Evolutionary conservation across 805 yeast genomes (phyloP).

Genomic region (Ogataea minuta): DNA sequence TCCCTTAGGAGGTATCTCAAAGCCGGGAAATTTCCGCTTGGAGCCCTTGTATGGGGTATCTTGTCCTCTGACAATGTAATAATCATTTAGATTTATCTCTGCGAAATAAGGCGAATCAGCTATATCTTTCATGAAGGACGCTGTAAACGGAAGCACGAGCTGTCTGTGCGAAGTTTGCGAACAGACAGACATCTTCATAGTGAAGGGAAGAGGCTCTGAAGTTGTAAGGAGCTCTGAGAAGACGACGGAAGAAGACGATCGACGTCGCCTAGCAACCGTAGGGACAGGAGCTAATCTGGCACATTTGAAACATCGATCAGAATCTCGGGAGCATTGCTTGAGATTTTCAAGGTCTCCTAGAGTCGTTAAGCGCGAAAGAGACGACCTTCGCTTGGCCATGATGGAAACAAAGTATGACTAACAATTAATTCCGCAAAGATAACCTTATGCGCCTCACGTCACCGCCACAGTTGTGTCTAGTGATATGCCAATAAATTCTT

Average conservation of each 20-base stretch:
- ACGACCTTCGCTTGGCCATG: constrained; percentile 22
- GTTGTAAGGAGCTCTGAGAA: constrained; percentile 22
- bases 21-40: constrained; percentile 32
- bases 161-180: constrained; percentile 11
- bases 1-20: constrained; percentile 26
- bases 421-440: constrained; percentile 5
- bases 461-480: constrained; percentile 9
- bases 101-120: constrained; percentile 34
- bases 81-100: constrained; percentile 28
- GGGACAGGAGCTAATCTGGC: constrained; percentile 12
- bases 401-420: neutral
- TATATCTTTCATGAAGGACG: constrained; percentile 20
- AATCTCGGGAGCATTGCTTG: neutral
- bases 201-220: constrained; percentile 27
- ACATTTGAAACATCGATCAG: constrained; percentile 6
- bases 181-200: constrained; percentile 28
- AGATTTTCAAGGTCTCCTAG: constrained; percentile 14
- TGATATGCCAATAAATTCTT: too few relatives aligned
- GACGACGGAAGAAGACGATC: constrained; percentile 25
- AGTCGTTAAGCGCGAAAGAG: constrained; percentile 22
- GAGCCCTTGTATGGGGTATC: constrained; percentile 4
- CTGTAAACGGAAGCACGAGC: constrained; percentile 25
- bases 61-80: constrained; percentile 24
- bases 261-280: constrained; percentile 14
- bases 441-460: neutral